Evolutionary conservation across 441 rosid species (phyloP).

Genomic region (Bruguiera hainesii): DNA sequence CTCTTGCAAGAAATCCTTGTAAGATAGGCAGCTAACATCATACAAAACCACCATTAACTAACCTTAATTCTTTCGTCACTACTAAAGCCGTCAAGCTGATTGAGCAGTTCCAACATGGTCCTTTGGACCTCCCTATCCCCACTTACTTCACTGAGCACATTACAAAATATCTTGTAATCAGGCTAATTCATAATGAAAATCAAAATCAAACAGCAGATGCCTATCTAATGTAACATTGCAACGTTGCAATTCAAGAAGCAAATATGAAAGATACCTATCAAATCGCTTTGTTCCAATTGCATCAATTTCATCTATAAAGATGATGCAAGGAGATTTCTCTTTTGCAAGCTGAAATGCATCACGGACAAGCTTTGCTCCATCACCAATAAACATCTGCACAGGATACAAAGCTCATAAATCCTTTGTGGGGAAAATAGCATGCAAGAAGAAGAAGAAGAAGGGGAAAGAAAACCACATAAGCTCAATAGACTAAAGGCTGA

Average conservation of each 20-base stretch:
- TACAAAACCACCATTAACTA: slow-evolving; percentile 1
- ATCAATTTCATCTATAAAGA: slow-evolving; percentile 95
- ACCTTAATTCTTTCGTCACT: slow-evolving; percentile 97
- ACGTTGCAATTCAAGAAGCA: not conserved
- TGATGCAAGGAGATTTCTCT: slow-evolving; percentile 98
- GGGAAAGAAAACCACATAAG: not conserved
- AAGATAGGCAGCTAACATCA: not conserved
- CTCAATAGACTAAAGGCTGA: not conserved
- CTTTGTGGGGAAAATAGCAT: not conserved
- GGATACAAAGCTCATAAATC: slow-evolving; percentile 5
- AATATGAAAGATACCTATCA: slow-evolving; percentile 54
- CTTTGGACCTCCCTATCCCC: slow-evolving; percentile 99
- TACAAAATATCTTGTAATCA: slow-evolving; percentile 17
- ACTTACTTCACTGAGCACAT: slow-evolving; percentile 77
- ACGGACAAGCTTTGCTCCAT: slow-evolving; percentile 97
- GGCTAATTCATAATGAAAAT: slow-evolving; percentile 2
- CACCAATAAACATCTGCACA: slow-evolving; percentile 95
- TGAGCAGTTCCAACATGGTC: slow-evolving; percentile 93
- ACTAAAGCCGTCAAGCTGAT: slow-evolving; percentile 97
- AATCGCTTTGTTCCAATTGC: slow-evolving; percentile 97
- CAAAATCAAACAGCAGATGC: slow-evolving; percentile 2
- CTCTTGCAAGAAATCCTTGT: not conserved
- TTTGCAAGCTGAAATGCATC: slow-evolving; percentile 99
- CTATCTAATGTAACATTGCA: not conserved
- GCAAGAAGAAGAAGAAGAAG: not conserved